A percentile compares a stretch with the other conserved stretches of the same genome.
These are phyloP conservation scores for Actinomortierella wolfii DNA, from an alignment of 371 early-diverging fungal species.

Conservation along the genomic window DNA sequence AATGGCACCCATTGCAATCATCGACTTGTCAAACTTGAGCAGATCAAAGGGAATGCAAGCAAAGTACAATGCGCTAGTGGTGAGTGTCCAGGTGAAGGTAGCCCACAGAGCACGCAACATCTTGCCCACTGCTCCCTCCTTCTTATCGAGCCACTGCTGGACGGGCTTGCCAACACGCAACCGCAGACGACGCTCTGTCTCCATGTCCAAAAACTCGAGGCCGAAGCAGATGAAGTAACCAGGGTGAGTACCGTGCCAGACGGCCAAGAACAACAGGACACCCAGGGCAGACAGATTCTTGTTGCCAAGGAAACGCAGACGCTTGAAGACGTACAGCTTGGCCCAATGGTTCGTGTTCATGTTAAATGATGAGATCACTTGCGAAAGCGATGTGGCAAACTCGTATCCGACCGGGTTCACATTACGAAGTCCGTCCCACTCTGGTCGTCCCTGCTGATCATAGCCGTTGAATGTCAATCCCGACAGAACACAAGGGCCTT, in stretches of 20 bases:
- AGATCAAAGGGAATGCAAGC: constrained; percentile 40
- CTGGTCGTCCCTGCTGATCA: constrained; percentile 51
- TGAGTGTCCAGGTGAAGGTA: constrained; percentile 24
- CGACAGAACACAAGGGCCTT: constrained; percentile 65
- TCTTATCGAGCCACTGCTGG: constrained; percentile 24
- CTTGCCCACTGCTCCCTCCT: constrained; percentile 13
- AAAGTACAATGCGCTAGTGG: constrained; percentile 41
- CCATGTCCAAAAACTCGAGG: constrained; percentile 66
- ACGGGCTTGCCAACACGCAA: constrained; percentile 29
- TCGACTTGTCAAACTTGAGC: constrained; percentile 32
- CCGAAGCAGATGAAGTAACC: constrained; percentile 70
- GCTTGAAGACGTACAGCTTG: constrained; percentile 76
- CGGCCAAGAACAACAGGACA: constrained; percentile 68
- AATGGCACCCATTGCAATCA: constrained; percentile 21
- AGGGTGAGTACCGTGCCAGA: constrained; percentile 77
- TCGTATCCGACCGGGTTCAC: constrained; percentile 55
- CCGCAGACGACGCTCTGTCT: constrained; percentile 49
- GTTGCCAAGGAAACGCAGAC: constrained; percentile 67
- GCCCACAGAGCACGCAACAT: constrained; percentile 21
- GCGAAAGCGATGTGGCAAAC: constrained; percentile 60
- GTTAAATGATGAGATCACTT: constrained; percentile 69
- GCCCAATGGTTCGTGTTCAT: constrained; percentile 79
- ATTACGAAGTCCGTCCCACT: constrained; percentile 68
- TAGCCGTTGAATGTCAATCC: constrained; percentile 70
- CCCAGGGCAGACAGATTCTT: constrained; percentile 65